A percentile compares a stretch with the other conserved stretches of the same genome.
Evolutionary conservation across 495 filamentous ascomycete genomes (phyloP).

Genomic region (Trichoderma parareesei): DNA sequence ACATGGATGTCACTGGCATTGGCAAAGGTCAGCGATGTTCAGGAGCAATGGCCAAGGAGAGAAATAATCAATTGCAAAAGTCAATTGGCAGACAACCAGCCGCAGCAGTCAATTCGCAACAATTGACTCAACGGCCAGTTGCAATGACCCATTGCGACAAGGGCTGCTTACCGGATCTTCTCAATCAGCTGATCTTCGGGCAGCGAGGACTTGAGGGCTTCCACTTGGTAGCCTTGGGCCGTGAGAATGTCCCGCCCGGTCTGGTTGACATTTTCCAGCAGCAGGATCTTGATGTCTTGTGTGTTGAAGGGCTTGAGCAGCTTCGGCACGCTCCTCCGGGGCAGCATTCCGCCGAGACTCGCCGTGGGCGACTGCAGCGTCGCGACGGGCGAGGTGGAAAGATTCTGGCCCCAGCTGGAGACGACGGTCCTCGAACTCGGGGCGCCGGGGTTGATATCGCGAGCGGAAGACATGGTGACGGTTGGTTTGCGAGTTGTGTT

Average conservation of each 20-base stretch:
- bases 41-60: background rate
- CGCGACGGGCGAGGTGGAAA: constrained; percentile 53
- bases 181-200: constrained; percentile 90
- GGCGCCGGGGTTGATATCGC: background rate
- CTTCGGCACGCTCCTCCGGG: constrained; percentile 41
- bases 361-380: constrained; percentile 59
- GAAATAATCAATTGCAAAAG: background rate
- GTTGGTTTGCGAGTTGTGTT: no score
- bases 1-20: constrained; percentile 78
- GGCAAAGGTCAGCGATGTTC: constrained; percentile 10
- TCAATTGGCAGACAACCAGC: no score
- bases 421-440: background rate
- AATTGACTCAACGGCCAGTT: no score
- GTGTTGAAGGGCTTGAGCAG: constrained; percentile 93
- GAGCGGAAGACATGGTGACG: background rate
- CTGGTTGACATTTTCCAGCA: constrained; percentile 93
- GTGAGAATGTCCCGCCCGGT: constrained; percentile 75
- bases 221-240: constrained; percentile 91
- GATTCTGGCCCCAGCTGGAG: constrained; percentile 7
- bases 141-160: background rate
- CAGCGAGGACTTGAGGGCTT: constrained; percentile 78
- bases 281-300: constrained; percentile 88
- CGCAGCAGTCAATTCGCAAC: no score
- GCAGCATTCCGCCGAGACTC: constrained; percentile 23
- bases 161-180: constrained; percentile 72